Base-by-base conservation (phyloP, 176 grass and related monocot species). In the Elaeis guineensis region DNA sequence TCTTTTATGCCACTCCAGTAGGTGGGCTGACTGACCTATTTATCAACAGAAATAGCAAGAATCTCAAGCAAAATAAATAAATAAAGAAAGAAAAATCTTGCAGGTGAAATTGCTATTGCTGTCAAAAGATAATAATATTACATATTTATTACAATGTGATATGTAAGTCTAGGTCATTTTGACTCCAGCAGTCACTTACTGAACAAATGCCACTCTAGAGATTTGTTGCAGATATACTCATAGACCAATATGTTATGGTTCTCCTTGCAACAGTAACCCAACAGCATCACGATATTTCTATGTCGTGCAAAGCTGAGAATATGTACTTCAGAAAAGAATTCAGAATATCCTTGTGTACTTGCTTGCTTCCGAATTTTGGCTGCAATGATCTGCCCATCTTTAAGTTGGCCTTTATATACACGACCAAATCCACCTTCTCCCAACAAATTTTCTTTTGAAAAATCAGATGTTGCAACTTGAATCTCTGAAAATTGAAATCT, bases 231-330 rank as follows among this genome's bases (percentile, higher is more conserved):
- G 62, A 89, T 78, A 61, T 81, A 89, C 57, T 89, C 86, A 21
- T 89, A 81, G 17, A 89, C 86, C 67, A 89, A 72, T 32, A 89
- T 81, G 29, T 89, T 89, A 65, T 81, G 63, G 50, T 72, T 89
- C 77, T 89, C 81, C 77, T 89, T 89, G 75, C 81, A 85, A 32
- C 86, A 89, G 54, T 89, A 89, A 23, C 86, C 86, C 55, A 89
- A 71, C 35, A 89, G 75, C 86, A 89, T 89, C 62, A 89, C 67
- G 19, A 89, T 89, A 51, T 89, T 89, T 17, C 71, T 55, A 62
- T 89, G 86, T 28, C 81, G 71, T 55, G 86, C 86, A 78, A 89
- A 89, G 52, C 81, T 81, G n/a, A 89, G 81, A 57, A 85, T 81
- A 48, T 84, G 78, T 55, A 89, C 81, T 85, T 89, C 78, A 54